Base-by-base conservation (phyloP, 2,329 filamentous ascomycete species). In the Tolypocladium pustulatum region DNA sequence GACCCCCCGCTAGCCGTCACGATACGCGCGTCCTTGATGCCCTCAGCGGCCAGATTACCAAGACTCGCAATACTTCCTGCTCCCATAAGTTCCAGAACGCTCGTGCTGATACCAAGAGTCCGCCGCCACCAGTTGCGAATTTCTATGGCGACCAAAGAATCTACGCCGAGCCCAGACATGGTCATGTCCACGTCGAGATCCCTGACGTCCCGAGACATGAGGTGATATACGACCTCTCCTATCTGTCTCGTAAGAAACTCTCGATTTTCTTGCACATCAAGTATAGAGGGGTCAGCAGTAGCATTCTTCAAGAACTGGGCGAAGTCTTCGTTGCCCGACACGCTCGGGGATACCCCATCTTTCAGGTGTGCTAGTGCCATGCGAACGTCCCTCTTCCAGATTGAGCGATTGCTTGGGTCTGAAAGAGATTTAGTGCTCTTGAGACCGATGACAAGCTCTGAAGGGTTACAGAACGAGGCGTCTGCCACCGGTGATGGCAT, bases 121-220 rank as follows among this genome's bases (percentile, higher is more conserved):
- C 58, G 56, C 9, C 58, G 60, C 58, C 58, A 64, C 64, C 64
- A 65, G 55, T 63, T 63, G 17, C 60, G 58, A 30, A 64, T 54
- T 58, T 64, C 62, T 20, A 63, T 61, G 20, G 57, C 54, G 22
- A 62, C 60, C 10, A 63, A 56, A n/a, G 61, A 64, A 46, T 64
- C 64, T 22, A 65, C 56, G 10, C 63, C 63, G 10, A 63, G 49
- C 0, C 37, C 46, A 6, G 54, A 22, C 25, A 65, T 34, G 22
- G 36, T 57, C n/a, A 58, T 57, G 38, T 43, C 52, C 6, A 60
- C 40, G 13, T 64, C 59, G 13, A 63, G 53, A 7, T 60, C 53
- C n/a, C 59, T 57, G 10, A 54, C 37, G 7, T 59, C 58, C n/a
- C 56, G 52, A 25, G 58, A 53, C 53, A 63, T 52, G 49, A 63